These are phyloP conservation scores for Pluteus cervinus DNA, from an alignment of 768 basidiomycete genomes.

Conservation along the genomic window DNA sequence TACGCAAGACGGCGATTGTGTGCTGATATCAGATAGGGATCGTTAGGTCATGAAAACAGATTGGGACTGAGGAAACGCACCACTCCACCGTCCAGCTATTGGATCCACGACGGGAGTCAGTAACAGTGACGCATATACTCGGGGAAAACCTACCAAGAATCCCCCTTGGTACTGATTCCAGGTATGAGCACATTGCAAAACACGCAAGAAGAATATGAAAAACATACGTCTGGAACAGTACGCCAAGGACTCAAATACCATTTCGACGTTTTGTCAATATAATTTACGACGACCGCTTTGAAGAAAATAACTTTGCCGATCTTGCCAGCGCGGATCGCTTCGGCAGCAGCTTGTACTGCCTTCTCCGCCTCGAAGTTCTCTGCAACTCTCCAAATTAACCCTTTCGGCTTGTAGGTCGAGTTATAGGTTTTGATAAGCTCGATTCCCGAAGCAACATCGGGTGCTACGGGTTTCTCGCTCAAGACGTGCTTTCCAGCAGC, in stretches of 20 bases:
- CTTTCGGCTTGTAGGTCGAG: conserved; percentile 54
- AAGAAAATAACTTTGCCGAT: conserved; percentile 72
- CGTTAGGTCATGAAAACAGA: background rate
- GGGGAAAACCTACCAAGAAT: conserved; percentile 56
- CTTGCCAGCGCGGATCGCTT: conserved; percentile 48
- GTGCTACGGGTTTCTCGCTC: conserved; percentile 83
- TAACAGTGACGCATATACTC: conserved; percentile 4
- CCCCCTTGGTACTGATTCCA: conserved; percentile 64
- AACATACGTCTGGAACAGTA: conserved; percentile 68
- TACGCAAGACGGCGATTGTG: conserved; percentile 56
- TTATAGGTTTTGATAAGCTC: conserved; percentile 65
- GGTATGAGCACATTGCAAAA: conserved; percentile 4
- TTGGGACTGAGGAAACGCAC: conserved; percentile 30
- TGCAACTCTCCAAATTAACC: conserved; percentile 74
- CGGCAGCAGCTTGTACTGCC: conserved; percentile 40
- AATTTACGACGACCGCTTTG: conserved; percentile 45
- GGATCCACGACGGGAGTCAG: conserved; percentile 2
- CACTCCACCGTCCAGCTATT: conserved; percentile 73
- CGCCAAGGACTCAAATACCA: conserved; percentile 86
- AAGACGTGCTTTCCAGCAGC: conserved; percentile 83
- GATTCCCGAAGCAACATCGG: conserved; percentile 58
- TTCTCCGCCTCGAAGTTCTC: conserved; percentile 75
- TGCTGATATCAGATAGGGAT: conserved; percentile 37
- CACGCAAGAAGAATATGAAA: conserved; percentile 2
- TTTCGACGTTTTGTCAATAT: conserved; percentile 56